Percentiles rank a stretch among this genome's conserved stretches.
phyloP scores from a whole-genome alignment of 2,329 filamentous ascomycete species.

The Pseudogymnoascus sp. region DNA sequence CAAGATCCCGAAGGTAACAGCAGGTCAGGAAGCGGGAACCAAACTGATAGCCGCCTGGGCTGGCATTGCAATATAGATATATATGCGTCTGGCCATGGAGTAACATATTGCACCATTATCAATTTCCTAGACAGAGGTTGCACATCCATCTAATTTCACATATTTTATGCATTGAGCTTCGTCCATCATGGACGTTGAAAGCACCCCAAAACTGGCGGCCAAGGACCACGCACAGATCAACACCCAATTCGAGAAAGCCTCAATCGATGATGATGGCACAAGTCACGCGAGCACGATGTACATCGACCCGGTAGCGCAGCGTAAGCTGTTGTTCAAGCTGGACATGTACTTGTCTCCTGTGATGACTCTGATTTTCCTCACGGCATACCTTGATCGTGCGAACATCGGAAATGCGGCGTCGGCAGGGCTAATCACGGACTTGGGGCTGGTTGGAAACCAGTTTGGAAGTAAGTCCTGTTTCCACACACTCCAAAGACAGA shows the following conservation, averaged over 20 bases:
- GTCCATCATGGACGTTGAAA: neutral
- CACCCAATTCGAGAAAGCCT: neutral
- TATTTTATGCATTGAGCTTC: neutral
- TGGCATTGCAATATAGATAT: neutral
- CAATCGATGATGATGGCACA: neutral
- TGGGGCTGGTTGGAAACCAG: slow-evolving; percentile 11
- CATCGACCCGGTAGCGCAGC: slow-evolving; percentile 39
- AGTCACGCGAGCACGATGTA: slow-evolving; percentile 9
- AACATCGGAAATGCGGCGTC: slow-evolving; percentile 38
- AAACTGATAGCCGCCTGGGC: neutral
- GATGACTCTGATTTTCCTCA: slow-evolving; percentile 49
- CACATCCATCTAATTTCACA: neutral
- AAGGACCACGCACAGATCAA: neutral
- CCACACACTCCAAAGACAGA: neutral
- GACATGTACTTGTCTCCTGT: slow-evolving; percentile 43
- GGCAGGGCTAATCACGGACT: slow-evolving; percentile 19
- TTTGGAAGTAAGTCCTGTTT: slow-evolving; percentile 16
- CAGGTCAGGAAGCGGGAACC: neutral
- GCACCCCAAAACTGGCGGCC: neutral
- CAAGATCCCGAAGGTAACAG: neutral
- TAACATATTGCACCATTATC: neutral
- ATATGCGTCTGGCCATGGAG: neutral
- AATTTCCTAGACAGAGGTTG: neutral
- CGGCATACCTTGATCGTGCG: slow-evolving; percentile 47
- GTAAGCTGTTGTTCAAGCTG: slow-evolving; percentile 40